Conservation (phyloP, 2,329 filamentous ascomycete species). For the Aspergillus oerlinghausenensis region DNA sequence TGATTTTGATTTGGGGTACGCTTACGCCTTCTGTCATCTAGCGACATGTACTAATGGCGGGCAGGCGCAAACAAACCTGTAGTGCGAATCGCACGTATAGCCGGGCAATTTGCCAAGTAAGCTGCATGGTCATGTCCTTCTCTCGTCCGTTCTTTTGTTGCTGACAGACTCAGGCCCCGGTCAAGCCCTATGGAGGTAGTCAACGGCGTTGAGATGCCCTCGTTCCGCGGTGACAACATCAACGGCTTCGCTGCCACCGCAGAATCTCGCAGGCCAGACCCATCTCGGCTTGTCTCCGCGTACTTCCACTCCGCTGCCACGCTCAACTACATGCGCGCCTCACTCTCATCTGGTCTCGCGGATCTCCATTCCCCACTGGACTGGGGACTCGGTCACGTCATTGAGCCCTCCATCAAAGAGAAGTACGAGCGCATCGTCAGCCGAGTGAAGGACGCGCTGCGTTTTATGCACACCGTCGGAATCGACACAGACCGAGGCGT, state of each 20-base stretch:
- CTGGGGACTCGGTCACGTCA: slow-evolving; percentile 90
- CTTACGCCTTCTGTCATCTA: slow-evolving; percentile 35
- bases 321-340: slow-evolving; percentile 83
- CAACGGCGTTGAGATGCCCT: slow-evolving; percentile 74
- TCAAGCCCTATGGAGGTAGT: slow-evolving; percentile 82
- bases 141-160: neutral
- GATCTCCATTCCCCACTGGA: slow-evolving; percentile 90
- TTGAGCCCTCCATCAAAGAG: slow-evolving; percentile 72
- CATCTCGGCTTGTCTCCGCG: slow-evolving; percentile 76
- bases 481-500: slow-evolving; percentile 79
- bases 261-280: slow-evolving; percentile 75
- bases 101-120: slow-evolving; percentile 89
- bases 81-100: slow-evolving; percentile 91
- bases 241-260: slow-evolving; percentile 70
- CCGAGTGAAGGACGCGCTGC: slow-evolving; percentile 83
- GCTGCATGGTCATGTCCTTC: neutral
- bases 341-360: slow-evolving; percentile 81
- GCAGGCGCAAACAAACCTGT: slow-evolving; percentile 65
- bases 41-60: neutral
- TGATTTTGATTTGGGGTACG: slow-evolving; percentile 82
- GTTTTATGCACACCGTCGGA: slow-evolving; percentile 91
- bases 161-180: slow-evolving; percentile 52
- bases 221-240: slow-evolving; percentile 91
- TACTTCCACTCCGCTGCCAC: slow-evolving; percentile 96
- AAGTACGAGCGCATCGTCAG: slow-evolving; percentile 82